These are phyloP conservation scores for Candida lessepsii DNA, from an alignment of 805 yeast genomes.

Conservation along the genomic window DNA sequence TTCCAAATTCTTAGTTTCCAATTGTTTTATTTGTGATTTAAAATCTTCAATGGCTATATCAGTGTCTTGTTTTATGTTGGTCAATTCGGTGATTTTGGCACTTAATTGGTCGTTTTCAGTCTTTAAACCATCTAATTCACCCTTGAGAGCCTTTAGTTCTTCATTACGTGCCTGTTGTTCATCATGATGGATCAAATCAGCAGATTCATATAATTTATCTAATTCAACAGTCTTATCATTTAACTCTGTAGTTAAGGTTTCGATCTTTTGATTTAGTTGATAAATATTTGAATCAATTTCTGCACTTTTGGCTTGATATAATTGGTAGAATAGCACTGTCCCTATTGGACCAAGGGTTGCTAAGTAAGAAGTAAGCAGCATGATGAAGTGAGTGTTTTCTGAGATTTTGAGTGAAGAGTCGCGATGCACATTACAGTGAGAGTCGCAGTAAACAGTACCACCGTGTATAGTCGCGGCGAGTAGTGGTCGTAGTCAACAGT, in stretches of 20 bases:
- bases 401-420: background rate
- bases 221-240: slow-evolving; percentile 11
- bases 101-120: background rate
- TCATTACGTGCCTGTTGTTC: background rate
- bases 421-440: no score
- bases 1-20: background rate
- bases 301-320: slow-evolving; percentile 19
- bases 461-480: no score
- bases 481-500: no score
- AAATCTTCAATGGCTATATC: background rate
- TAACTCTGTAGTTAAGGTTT: slow-evolving; percentile 9
- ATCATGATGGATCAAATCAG: slow-evolving; percentile 8
- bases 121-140: background rate
- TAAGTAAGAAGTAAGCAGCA: slow-evolving; percentile 13
- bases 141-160: background rate
- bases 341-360: slow-evolving; percentile 21
- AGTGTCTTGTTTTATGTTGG: background rate
- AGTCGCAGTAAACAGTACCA: no score
- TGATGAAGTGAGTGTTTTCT: background rate
- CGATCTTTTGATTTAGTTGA: slow-evolving; percentile 14
- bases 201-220: slow-evolving; percentile 9
- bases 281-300: slow-evolving; percentile 14
- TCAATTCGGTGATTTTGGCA: background rate
- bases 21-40: slow-evolving; percentile 2
- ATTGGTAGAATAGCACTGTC: slow-evolving; percentile 20